Evolutionary conservation across 805 yeast species (phyloP), one percentile per base, ranked within the genome.

Genomic region (Candida sonorensis): DNA sequence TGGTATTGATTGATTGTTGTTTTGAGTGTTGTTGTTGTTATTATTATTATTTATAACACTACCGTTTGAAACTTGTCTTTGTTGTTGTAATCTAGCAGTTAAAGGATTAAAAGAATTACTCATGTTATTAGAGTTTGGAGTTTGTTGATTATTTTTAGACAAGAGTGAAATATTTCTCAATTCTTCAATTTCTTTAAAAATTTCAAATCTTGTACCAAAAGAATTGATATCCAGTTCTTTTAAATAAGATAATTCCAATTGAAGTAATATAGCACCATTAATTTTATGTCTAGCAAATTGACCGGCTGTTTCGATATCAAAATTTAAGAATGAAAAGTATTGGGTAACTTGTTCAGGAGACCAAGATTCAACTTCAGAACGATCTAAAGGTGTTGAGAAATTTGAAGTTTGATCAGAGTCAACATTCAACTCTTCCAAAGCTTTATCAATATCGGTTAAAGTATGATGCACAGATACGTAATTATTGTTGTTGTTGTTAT

Each of bases 171-270:
- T n/a, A n/a, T n/a, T 50, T 37, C 66, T 67, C 46, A 81, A 61
- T 23, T 76, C 72, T 53, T 85, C 94, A 46, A 92, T 90, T 53
- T 85, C 95, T 51, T 86, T 87, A 57, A 76, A 79, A 29, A 92
- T 75, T 55, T 88, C 96, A 58, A 87, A 92, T 42, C 99, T 71
- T 0, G 96, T 88, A 17, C 99, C 99, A 62, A 92, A 92, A 4
- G 95, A 83, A 30, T 75, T 69, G 32, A 92, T 90, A 35, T 88
- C 98, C 36, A 92, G 64, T 57, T 92, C 99, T 54, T 90, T 92
- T 48, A 92, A 67, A 48, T 83, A 83, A 1, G 85, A 71, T 40
- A 90, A 66, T 49, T 90, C 97, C 40, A 92, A 67, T 57, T 88
- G 94, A 33, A 92, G 65, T 27, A 92, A 59, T 33, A 92, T 90